Conservation (phyloP, 164 flowering plant species). For the Piper betle region DNA sequence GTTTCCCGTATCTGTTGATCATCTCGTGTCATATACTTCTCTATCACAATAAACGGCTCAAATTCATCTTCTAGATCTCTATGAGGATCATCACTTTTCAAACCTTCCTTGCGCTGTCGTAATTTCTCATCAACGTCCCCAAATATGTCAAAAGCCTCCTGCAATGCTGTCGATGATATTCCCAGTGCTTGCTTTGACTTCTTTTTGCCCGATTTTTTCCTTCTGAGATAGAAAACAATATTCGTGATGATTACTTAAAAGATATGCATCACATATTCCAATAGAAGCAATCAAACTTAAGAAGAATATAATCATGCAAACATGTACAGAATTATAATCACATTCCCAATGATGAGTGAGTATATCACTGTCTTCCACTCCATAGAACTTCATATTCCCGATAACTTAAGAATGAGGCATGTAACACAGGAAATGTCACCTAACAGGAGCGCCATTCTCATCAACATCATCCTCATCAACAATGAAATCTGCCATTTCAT, state of each 20-base stretch:
- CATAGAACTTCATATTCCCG: too few relatives aligned
- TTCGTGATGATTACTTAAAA: too few relatives aligned
- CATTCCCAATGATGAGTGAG: too few relatives aligned
- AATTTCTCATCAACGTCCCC: slow-evolving; percentile 82
- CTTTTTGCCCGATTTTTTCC: slow-evolving; percentile 42
- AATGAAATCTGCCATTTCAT: slow-evolving; percentile 95
- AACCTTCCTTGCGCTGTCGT: slow-evolving; percentile 41
- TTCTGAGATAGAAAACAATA: slow-evolving; percentile 14
- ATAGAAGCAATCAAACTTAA: background rate
- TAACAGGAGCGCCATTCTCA: slow-evolving; percentile 62
- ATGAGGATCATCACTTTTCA: slow-evolving; percentile 32
- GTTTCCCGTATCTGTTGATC: slow-evolving; percentile 58
- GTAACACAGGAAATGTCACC: slow-evolving; percentile 22
- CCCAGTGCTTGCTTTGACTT: slow-evolving; percentile 53
- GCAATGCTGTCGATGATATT: slow-evolving; percentile 60
- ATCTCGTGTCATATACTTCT: slow-evolving; percentile 85
- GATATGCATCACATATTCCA: too few relatives aligned
- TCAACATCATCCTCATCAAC: slow-evolving; percentile 82
- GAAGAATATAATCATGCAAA: background rate
- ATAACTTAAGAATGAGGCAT: too few relatives aligned
- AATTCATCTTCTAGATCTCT: slow-evolving; percentile 78
- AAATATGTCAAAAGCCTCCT: slow-evolving; percentile 89
- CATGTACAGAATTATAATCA: background rate
- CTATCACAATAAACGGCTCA: slow-evolving; percentile 69
- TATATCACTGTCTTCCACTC: too few relatives aligned